phyloP scores from a whole-genome alignment of 768 basidiomycete species.

The Suillus subalutaceus region DNA sequence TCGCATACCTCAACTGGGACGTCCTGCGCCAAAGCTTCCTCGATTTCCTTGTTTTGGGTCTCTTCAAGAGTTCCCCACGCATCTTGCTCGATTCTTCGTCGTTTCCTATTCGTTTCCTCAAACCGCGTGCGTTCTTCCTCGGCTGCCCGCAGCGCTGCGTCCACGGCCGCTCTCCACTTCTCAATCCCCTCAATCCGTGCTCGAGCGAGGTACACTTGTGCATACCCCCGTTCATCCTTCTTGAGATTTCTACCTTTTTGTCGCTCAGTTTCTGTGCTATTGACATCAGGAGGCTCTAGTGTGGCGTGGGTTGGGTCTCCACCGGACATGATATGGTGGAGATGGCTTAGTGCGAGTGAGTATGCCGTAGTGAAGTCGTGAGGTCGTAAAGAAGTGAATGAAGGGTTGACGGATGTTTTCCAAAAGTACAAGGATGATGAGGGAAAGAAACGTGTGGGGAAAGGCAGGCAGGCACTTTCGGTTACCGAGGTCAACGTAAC shows the following conservation, averaged over 20 bases:
- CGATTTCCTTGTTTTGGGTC: not conserved
- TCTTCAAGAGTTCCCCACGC: constrained; percentile 2
- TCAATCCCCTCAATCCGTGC: constrained; percentile 7
- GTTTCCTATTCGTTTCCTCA: constrained; percentile 7
- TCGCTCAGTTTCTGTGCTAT: not conserved
- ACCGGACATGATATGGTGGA: constrained; percentile 7
- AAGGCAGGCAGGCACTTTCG: not conserved
- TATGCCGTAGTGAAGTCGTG: constrained; percentile 4
- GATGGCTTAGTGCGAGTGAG: not conserved
- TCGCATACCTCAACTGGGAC: not conserved
- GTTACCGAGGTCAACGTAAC: constrained; percentile 1
- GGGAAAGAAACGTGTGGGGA: constrained; percentile 1
- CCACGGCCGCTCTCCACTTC: constrained; percentile 6
- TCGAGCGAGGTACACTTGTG: constrained; percentile 3
- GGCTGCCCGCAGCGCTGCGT: constrained; percentile 9
- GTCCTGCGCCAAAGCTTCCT: not conserved
- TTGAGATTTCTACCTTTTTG: not conserved
- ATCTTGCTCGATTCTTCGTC: not conserved
- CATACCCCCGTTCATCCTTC: not conserved
- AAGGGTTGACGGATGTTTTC: not conserved
- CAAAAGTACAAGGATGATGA: constrained; percentile 3
- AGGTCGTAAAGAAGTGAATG: constrained; percentile 4
- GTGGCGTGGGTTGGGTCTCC: not conserved
- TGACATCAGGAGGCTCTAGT: not conserved
- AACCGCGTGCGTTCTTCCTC: not conserved